Evolutionary conservation across 1,284 basidiomycete genomes (phyloP), one percentile per base, ranked within the genome.

Genomic region (Ustanciosporium gigantosporum): DNA sequence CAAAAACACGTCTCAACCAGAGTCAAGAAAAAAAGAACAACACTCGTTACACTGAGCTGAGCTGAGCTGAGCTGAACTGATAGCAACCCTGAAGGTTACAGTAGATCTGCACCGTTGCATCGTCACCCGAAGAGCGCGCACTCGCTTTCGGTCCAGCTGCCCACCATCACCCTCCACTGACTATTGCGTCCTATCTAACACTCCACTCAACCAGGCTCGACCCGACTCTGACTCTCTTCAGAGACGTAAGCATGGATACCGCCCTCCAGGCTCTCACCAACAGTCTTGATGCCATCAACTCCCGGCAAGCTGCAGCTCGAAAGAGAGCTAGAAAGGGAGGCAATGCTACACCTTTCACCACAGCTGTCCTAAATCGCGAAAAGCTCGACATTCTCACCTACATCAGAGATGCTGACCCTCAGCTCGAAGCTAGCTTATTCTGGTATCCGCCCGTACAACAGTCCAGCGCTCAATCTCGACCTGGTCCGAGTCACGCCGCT

Each of bases 341-440:
- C 39, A 34, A 58, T 21, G 43, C 56, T 15, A 58, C 57, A 4
- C 72, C 68, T 15, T 75, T 74, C 51, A 71, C 73, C 25, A 49
- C 64, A 35, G 71, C 72, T 23, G 56, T 73, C 31, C 52, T 76
- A 44, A 73, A 74, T 35, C 59, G 68, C 25, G 48, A 53, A 25
- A 37, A 51, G 3, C 42, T 68, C 31, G 70, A 73, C 21, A 68
- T 76, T 36, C 41, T 68, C 22, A 64, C 65, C 32, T 71, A 68
- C 66, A 76, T 76, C 27, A 64, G 74, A 31, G 74, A 76, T 32
- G 68, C 73, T 27, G 73, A 76, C 32, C 44, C 44, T 8, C 61
- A 58, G 25, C 51, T 70, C 9, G 74, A 76, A 31, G 62, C 66
- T 11, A 66, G 45, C 22, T 50, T 76, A 24, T 75, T 75, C 44